Conservation (phyloP, 345 rosid genomes). For the Mallotus nudiflorus region DNA sequence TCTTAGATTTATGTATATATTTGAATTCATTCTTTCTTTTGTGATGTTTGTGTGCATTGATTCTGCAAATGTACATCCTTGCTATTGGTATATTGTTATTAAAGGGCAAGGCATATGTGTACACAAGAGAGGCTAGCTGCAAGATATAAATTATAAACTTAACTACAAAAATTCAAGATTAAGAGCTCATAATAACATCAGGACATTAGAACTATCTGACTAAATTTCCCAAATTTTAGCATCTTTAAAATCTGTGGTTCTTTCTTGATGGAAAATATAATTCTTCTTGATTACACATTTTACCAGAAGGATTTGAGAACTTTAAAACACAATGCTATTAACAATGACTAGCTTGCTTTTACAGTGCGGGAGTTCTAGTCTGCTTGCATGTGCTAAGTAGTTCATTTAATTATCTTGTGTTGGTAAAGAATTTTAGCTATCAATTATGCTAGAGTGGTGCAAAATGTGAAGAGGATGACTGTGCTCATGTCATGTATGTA, state of each 20-base stretch:
- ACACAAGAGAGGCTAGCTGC: background rate
- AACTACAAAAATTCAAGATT: background rate
- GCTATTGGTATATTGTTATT: background rate
- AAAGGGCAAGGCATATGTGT: background rate
- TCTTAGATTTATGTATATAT: background rate
- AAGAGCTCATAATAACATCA: background rate
- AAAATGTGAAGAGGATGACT: too few species aligned
- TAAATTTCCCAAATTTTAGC: background rate
- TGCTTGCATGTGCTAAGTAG: background rate
- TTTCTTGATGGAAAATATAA: too few species aligned
- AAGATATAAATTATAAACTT: too few species aligned
- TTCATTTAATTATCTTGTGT: background rate
- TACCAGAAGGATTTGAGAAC: background rate
- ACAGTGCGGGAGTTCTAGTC: background rate
- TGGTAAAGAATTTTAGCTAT: too few species aligned
- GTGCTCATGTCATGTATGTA: too few species aligned
- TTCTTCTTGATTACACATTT: too few species aligned
- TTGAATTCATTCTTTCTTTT: conserved; percentile 2
- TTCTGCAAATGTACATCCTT: background rate
- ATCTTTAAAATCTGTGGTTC: background rate
- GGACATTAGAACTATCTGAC: background rate
- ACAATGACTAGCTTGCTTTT: background rate
- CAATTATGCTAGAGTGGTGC: too few species aligned
- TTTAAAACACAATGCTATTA: background rate
- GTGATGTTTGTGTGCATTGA: background rate